A percentile compares a stretch with the other conserved stretches of the same genome.
Evolutionary conservation across 225 moss, liverwort and hornwort genomes (phyloP).

Genomic region (Neckera pumila): DNA sequence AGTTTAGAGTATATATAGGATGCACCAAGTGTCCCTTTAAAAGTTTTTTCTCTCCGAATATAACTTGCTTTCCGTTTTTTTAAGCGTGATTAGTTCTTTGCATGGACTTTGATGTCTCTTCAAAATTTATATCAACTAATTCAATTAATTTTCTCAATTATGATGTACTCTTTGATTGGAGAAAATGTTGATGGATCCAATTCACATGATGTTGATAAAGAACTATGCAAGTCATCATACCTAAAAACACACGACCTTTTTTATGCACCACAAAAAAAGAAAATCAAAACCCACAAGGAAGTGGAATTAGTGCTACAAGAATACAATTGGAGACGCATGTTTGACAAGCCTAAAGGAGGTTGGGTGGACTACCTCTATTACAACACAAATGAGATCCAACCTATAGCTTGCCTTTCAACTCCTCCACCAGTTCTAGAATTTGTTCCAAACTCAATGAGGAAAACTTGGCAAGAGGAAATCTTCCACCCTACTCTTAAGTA

Average conservation of each 20-base stretch:
- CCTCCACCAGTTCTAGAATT: neutral
- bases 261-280: neutral
- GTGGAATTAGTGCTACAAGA: neutral
- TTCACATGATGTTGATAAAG: neutral
- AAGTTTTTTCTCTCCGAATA: too few species aligned
- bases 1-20: too few species aligned
- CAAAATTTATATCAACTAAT: neutral
- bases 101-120: neutral
- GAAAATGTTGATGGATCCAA: neutral
- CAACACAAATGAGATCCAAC: neutral
- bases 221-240: neutral
- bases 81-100: too few species aligned
- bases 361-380: neutral
- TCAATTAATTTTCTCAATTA: neutral
- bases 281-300: neutral
- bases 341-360: neutral
- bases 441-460: too few species aligned
- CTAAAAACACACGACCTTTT: neutral
- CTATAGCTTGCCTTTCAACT: neutral
- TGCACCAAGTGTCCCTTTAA: accelerated
- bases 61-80: neutral
- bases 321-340: neutral
- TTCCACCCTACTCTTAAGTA: neutral
- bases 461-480: neutral
- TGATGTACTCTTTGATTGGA: neutral